Evolutionary conservation across 495 filamentous ascomycete genomes (phyloP).

Genomic region (Penicillium verhagenii): DNA sequence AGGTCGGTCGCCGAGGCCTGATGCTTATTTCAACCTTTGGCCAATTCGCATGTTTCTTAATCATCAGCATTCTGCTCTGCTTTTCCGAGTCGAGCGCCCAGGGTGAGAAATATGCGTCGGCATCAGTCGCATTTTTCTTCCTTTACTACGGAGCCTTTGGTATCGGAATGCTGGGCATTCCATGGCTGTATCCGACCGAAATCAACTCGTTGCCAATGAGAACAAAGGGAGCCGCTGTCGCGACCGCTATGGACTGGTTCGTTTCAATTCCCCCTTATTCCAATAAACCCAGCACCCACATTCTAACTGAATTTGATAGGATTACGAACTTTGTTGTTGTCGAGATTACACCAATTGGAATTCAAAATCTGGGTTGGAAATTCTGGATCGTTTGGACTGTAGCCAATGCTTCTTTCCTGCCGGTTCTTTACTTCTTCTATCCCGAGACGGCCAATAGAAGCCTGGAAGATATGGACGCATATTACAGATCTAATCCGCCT

Average conservation of each 20-base stretch:
- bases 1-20: constrained; percentile 35
- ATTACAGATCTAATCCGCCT: constrained; percentile 37
- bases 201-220: constrained; percentile 59
- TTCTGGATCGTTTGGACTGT: constrained; percentile 29
- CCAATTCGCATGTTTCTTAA: constrained; percentile 45
- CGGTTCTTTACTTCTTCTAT: constrained; percentile 53
- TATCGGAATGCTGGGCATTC: constrained; percentile 43
- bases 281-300: too few species aligned
- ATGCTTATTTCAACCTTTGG: constrained; percentile 42
- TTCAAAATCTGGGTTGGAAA: constrained; percentile 20
- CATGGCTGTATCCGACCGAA: constrained; percentile 55
- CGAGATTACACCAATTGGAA: constrained; percentile 54
- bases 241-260: constrained; percentile 55
- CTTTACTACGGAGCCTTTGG: constrained; percentile 51
- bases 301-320: too few species aligned
- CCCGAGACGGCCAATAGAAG: constrained; percentile 42
- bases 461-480: constrained; percentile 30
- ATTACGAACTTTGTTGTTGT: constrained; percentile 62
- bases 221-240: constrained; percentile 53
- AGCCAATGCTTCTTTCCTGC: constrained; percentile 19
- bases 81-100: constrained; percentile 32
- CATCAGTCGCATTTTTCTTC: constrained; percentile 48
- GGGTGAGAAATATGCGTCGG: constrained; percentile 28
- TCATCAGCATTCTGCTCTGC: constrained; percentile 47
- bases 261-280: too few species aligned